Evolutionary conservation across 2,329 filamentous ascomycete species (phyloP), one percentile per base, ranked within the genome.

Genomic region (Colletotrichum destructivum): DNA sequence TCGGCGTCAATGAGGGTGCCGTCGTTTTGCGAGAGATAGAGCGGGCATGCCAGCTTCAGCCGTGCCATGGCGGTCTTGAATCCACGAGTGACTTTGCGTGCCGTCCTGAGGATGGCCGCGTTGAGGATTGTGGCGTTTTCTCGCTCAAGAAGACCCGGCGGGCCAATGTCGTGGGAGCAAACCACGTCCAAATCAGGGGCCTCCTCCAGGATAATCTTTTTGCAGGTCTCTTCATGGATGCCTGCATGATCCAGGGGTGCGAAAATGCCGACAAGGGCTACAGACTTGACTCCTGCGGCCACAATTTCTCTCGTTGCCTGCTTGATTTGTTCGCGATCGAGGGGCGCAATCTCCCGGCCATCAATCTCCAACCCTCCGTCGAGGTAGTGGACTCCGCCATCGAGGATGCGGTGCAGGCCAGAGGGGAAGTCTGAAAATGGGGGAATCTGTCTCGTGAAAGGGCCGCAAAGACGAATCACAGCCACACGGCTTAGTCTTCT

Each of bases 101-200:
- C 87, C 40, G 86, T 85, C 6, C 81, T 77, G 16, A 88, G 79
- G 59, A 89, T 85, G 8, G 87, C 84, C 2, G 87, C 87, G 67
- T 89, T 89, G 59, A 89, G 80, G 23, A 89, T 88, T 2, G 86
- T 85, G 5, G 87, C 87, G 77, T 89, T 89, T 75, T 89, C 87
- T 21, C 87, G 73, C 73, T 84, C 82, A 13, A 86, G 72, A 0
- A 86, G 75, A 0, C 86, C 86, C 0, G 83, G 82, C 2, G 81
- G 82, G 0, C 83, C 85, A 21, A 87, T 83, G 31, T 82, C 78
- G 46, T 83, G 81, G 0, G 84, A 85, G 71, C 82, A 85, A 0
- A 85, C 82, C 0, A 86, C 78, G 1, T 78, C 76, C 0, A 84
- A 72, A 5, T 72, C 74, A 1, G 84, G 83, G 5, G 76, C 76